Evolutionary conservation across 176 grass and related monocot species (phyloP).

Genomic region (Alloteropsis semialata): DNA sequence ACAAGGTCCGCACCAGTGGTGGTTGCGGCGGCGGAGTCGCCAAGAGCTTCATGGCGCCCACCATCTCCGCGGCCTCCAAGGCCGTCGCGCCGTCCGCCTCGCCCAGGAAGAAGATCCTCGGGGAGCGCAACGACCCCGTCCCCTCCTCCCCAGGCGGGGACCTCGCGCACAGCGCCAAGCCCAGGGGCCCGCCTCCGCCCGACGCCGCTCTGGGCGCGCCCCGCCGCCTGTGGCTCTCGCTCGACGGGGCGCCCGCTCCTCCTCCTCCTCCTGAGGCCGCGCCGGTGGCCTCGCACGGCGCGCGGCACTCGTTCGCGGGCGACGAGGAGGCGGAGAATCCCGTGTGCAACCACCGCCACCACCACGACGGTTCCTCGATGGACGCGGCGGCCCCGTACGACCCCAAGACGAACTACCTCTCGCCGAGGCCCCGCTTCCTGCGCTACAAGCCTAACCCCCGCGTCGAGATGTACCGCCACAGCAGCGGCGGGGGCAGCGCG

Average conservation of each 20-base stretch:
- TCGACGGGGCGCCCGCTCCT: conserved; percentile 4
- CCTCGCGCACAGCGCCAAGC: neutral
- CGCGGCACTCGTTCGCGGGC: neutral
- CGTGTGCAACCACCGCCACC: neutral
- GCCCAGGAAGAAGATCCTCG: conserved; percentile 61
- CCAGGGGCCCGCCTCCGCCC: neutral
- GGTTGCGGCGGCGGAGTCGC: neutral
- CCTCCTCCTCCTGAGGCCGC: neutral
- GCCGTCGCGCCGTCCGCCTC: conserved; percentile 40
- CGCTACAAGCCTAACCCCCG: conserved; percentile 77
- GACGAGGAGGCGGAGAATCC: neutral
- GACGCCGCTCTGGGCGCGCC: neutral
- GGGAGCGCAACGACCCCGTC: conserved; percentile 45
- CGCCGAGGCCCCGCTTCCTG: conserved; percentile 83
- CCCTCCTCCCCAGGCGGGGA: conserved; percentile 8
- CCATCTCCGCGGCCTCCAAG: conserved; percentile 87
- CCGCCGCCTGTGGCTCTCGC: conserved; percentile 25
- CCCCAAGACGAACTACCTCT: conserved; percentile 85
- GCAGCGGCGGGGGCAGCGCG: neutral
- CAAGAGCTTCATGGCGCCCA: conserved; percentile 96
- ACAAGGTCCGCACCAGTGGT: conserved; percentile 24
- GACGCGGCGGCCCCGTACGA: conserved; percentile 58
- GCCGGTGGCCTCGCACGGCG: neutral
- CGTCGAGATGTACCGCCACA: conserved; percentile 30
- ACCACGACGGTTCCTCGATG: neutral